A percentile compares a stretch with the other conserved stretches of the same genome.
Conservation (phyloP, 768 basidiomycete species). For the Fomitopsis serialis region DNA sequence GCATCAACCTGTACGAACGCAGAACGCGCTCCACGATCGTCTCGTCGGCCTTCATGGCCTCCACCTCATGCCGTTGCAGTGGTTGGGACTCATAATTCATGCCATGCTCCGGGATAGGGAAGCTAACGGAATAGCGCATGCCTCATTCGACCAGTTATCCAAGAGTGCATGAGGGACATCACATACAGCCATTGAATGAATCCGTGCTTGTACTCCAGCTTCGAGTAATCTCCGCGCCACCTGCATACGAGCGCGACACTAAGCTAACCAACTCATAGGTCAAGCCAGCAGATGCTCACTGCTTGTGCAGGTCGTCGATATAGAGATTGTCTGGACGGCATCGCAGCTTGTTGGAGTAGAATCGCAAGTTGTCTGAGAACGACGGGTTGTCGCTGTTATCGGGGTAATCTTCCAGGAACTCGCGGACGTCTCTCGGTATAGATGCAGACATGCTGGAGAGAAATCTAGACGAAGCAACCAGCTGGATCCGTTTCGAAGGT, state of each 20-base stretch:
- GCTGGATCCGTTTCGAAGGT: not conserved
- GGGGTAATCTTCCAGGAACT: slow-evolving; percentile 54
- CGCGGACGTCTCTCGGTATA: slow-evolving; percentile 50
- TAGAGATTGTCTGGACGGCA: slow-evolving; percentile 58
- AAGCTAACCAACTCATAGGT: not conserved
- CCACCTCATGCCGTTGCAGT: slow-evolving; percentile 60
- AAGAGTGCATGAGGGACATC: not conserved
- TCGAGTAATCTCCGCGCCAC: slow-evolving; percentile 59
- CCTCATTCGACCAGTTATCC: not conserved
- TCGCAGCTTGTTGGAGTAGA: slow-evolving; percentile 52
- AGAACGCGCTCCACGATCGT: slow-evolving; percentile 45
- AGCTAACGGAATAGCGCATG: slow-evolving; percentile 33
- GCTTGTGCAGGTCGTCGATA: slow-evolving; percentile 58
- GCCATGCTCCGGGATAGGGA: slow-evolving; percentile 70
- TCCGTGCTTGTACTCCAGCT: slow-evolving; percentile 63
- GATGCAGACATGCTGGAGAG: not conserved
- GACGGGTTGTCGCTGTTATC: slow-evolving; percentile 32
- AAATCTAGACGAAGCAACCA: not conserved
- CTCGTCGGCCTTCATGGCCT: slow-evolving; percentile 46
- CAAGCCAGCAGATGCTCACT: slow-evolving; percentile 30
- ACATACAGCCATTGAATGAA: slow-evolving; percentile 80
- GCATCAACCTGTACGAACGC: slow-evolving; percentile 65
- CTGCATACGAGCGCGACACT: slow-evolving; percentile 28
- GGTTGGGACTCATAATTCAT: slow-evolving; percentile 67
- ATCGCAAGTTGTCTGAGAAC: slow-evolving; percentile 46